Conservation (phyloP, 176 grass and related monocot genomes). For the Phragmites australis region DNA sequence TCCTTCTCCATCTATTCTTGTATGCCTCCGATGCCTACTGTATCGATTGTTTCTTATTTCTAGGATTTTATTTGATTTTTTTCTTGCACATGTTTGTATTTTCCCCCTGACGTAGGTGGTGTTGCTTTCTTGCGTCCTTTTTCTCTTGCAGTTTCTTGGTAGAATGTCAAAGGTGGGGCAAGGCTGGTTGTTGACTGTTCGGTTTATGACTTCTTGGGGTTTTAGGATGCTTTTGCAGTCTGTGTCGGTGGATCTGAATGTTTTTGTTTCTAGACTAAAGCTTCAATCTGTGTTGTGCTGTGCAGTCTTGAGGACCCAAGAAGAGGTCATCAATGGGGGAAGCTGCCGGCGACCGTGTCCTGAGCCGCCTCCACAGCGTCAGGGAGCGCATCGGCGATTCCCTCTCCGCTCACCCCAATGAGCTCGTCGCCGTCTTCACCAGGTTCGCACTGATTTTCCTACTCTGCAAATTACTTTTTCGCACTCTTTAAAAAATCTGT, state of each 20-base stretch:
- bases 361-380: conserved; percentile 90
- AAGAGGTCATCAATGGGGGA: conserved; percentile 60
- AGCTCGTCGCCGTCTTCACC: conserved; percentile 94
- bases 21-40: not conserved
- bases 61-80: not conserved
- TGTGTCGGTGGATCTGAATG: not conserved
- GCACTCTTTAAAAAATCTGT: not conserved
- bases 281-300: not conserved
- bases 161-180: not conserved
- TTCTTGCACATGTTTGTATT: conserved; percentile 6
- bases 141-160: conserved; percentile 4
- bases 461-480: not conserved
- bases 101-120: not conserved
- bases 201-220: conserved; percentile 7
- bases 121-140: not conserved
- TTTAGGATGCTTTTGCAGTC: conserved; percentile 2
- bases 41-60: not conserved
- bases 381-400: conserved; percentile 83
- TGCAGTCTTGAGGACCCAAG: conserved; percentile 48
- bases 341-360: conserved; percentile 55
- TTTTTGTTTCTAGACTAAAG: not conserved
- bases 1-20: conserved; percentile 15
- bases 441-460: conserved; percentile 43
- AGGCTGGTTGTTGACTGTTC: conserved; percentile 4
- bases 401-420: conserved; percentile 94